Evolutionary conservation across 306 rosid genomes (phyloP).

Genomic region (Carpinus viminea): DNA sequence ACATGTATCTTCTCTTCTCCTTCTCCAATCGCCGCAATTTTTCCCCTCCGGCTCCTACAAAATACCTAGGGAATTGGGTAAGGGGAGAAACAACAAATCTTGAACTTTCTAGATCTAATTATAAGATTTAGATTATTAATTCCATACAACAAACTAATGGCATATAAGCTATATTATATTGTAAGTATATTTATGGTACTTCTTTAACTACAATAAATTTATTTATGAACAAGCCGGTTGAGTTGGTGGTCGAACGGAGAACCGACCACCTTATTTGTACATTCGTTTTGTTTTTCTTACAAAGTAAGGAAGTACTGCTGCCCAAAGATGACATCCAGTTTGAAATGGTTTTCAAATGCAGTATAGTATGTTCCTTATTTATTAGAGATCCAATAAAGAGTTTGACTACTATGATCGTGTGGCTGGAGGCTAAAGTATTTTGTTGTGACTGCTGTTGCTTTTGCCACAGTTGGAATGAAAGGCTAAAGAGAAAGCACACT

Average conservation of each 20-base stretch:
- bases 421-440: too few relatives aligned
- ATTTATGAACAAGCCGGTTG: background rate
- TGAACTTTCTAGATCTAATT: background rate
- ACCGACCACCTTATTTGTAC: background rate
- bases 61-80: background rate
- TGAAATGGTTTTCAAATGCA: background rate
- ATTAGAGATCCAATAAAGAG: background rate
- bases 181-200: background rate
- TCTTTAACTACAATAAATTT: background rate
- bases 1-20: constrained; percentile 62
- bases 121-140: background rate
- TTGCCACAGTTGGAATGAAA: too few relatives aligned
- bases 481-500: too few relatives aligned
- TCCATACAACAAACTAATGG: background rate
- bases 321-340: background rate
- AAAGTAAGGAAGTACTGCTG: background rate
- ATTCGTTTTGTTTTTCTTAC: too few relatives aligned
- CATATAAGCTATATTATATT: background rate
- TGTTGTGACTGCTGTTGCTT: too few relatives aligned
- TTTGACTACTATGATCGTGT: too few relatives aligned
- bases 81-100: background rate
- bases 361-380: background rate
- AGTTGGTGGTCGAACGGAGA: background rate
- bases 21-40: constrained; percentile 53
- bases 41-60: constrained; percentile 18